These are phyloP conservation scores for Discostella stelligera DNA, from an alignment of 352 stramenopile species.

Conservation along the genomic window DNA sequence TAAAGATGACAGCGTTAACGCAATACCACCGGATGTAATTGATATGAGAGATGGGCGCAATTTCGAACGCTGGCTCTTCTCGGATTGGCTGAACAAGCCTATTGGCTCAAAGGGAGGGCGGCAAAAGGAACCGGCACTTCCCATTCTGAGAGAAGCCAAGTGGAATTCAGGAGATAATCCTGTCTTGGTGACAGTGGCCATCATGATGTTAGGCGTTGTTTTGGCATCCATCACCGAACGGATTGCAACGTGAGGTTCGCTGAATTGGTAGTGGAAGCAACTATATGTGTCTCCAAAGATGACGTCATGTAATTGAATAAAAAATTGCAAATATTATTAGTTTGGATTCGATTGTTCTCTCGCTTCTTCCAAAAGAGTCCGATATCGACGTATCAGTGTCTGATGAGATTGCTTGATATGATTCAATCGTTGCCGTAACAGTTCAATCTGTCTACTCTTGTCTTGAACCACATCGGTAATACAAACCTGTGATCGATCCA, in stretches of 20 bases:
- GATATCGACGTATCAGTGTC: constrained; percentile 22
- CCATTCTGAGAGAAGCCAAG: constrained; percentile 73
- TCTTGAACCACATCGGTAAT: constrained; percentile 41
- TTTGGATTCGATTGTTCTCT: not conserved
- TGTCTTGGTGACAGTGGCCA: constrained; percentile 63
- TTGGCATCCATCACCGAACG: constrained; percentile 68
- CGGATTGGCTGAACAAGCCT: constrained; percentile 70
- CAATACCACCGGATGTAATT: not conserved
- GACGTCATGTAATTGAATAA: not conserved
- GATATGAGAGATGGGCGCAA: constrained; percentile 37
- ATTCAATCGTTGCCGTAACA: constrained; percentile 28
- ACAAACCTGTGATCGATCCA: constrained; percentile 37
- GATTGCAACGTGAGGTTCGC: constrained; percentile 32
- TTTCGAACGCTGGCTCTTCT: constrained; percentile 79
- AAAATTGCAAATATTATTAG: not conserved
- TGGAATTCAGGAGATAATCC: constrained; percentile 83
- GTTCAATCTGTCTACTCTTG: constrained; percentile 28
- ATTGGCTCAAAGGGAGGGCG: constrained; percentile 37
- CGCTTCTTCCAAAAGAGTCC: constrained; percentile 16
- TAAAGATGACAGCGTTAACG: not conserved
- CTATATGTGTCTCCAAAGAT: not conserved
- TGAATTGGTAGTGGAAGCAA: not conserved
- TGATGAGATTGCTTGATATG: constrained; percentile 30
- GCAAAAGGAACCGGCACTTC: constrained; percentile 74
- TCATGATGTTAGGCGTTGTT: constrained; percentile 68